A percentile compares a stretch with the other conserved stretches of the same genome.
Evolutionary conservation across 192 early-diverging fungal genomes (phyloP).

Genomic region (Phlyctochytrium planicorne): DNA sequence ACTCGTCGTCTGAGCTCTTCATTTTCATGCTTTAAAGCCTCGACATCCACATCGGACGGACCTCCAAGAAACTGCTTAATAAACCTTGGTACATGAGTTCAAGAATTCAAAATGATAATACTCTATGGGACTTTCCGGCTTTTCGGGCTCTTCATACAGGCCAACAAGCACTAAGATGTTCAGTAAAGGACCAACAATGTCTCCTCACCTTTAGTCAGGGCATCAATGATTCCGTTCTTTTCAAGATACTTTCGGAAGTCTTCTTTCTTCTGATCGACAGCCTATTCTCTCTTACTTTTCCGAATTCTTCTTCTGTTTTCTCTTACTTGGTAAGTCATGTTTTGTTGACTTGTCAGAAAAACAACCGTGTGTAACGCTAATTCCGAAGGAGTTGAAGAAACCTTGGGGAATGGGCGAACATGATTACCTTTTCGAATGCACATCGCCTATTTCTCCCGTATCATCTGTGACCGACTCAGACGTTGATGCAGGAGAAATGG

Average conservation of each 20-base stretch:
- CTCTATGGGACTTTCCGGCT: slow-evolving; percentile 62
- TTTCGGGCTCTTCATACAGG: slow-evolving; percentile 66
- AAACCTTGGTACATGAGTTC: slow-evolving; percentile 33
- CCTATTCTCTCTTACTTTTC: slow-evolving; percentile 32
- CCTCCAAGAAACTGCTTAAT: slow-evolving; percentile 64
- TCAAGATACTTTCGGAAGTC: slow-evolving; percentile 67
- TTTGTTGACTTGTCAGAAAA: too few species aligned
- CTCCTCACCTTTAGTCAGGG: slow-evolving; percentile 57
- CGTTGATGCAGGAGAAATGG: too few species aligned
- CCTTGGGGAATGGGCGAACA: too few species aligned
- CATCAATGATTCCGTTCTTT: slow-evolving; percentile 63
- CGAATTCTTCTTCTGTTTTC: too few species aligned
- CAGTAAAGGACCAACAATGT: neutral
- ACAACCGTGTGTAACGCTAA: too few species aligned
- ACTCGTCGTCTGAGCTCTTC: slow-evolving; percentile 54
- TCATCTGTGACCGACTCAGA: too few species aligned
- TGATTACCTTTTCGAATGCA: too few species aligned
- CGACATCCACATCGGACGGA: slow-evolving; percentile 55
- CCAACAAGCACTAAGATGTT: slow-evolving; percentile 54
- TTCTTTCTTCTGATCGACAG: slow-evolving; percentile 62
- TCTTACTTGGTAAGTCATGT: too few species aligned
- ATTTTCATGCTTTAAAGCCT: slow-evolving; percentile 55
- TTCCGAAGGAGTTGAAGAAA: too few species aligned
- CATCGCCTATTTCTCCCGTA: too few species aligned
- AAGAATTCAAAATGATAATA: slow-evolving; percentile 19